A percentile compares a stretch with the other conserved stretches of the same genome.
phyloP scores from a whole-genome alignment of 345 rosid species.

The Camelina sativa region DNA sequence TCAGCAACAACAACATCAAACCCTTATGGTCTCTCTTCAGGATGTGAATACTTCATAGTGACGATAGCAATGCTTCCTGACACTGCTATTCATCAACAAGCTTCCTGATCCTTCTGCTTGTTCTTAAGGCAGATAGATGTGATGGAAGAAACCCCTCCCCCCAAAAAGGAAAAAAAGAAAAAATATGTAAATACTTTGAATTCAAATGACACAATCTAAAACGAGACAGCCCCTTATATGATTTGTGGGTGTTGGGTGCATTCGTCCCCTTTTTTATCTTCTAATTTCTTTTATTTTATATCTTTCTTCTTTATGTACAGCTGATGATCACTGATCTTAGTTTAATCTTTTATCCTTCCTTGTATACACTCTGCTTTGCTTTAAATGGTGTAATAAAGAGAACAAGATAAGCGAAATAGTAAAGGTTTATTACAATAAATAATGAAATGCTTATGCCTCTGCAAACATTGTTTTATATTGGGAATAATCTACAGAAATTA shows the following conservation, averaged over 20 bases:
- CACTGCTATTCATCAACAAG: constrained; percentile 66
- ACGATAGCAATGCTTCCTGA: constrained; percentile 98
- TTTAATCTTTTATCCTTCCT: constrained; percentile 40
- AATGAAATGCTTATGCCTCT: background rate
- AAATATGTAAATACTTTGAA: constrained; percentile 36
- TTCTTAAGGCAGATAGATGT: constrained; percentile 68
- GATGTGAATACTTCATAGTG: constrained; percentile 91
- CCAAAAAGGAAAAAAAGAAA: background rate
- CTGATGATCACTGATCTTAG: constrained; percentile 48
- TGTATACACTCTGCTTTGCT: constrained; percentile 44
- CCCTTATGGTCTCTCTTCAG: constrained; percentile 80
- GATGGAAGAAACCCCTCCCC: constrained; percentile 70
- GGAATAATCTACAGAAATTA: constrained; percentile 48
- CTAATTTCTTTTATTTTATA: constrained; percentile 22
- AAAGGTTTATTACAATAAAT: background rate
- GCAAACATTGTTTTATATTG: constrained; percentile 20
- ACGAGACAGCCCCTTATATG: constrained; percentile 35
- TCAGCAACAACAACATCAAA: constrained; percentile 53
- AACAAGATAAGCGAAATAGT: background rate
- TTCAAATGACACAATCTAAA: constrained; percentile 24
- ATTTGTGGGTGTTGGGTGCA: constrained; percentile 42
- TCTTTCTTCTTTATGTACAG: constrained; percentile 56
- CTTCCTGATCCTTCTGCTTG: constrained; percentile 84
- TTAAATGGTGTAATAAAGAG: constrained; percentile 32
- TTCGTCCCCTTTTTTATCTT: background rate